These are phyloP conservation scores for Spathaspora hagerdaliae DNA, from an alignment of 805 yeast genomes.

Conservation along the genomic window DNA sequence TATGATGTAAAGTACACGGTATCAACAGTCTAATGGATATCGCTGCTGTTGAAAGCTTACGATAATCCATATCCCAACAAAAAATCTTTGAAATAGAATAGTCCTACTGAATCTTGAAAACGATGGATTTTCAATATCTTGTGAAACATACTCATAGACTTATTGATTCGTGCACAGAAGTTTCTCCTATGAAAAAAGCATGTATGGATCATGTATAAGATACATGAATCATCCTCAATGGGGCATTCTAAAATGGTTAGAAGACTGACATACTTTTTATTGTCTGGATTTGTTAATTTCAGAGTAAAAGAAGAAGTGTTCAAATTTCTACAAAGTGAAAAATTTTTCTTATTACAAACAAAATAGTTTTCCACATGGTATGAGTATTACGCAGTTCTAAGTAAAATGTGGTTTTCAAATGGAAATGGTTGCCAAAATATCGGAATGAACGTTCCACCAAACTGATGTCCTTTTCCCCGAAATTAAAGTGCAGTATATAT, in stretches of 20 bases:
- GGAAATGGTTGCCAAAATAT: no score
- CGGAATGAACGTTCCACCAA: no score
- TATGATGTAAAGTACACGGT: constrained; percentile 15
- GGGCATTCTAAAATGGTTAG: neutral
- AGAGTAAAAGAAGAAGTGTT: neutral
- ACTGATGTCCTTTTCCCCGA: no score
- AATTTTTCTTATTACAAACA: neutral
- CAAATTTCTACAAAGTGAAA: neutral
- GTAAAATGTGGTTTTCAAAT: no score
- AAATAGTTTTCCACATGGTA: no score
- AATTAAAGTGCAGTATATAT: no score
- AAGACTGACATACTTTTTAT: neutral
- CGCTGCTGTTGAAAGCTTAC: neutral
- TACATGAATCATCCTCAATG: neutral
- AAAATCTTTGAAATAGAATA: constrained; percentile 3
- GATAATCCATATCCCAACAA: neutral
- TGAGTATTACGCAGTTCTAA: no score
- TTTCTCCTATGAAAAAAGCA: neutral
- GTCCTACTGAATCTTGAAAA: constrained; percentile 3
- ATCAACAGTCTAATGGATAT: constrained; percentile 18
- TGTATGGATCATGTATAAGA: neutral
- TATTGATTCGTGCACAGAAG: neutral
- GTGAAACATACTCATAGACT: constrained; percentile 1
- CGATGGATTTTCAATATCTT: neutral
- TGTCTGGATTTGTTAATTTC: neutral